phyloP scores from a whole-genome alignment of 2,329 filamentous ascomycete species.

The Sclerotiophoma versabilis region DNA sequence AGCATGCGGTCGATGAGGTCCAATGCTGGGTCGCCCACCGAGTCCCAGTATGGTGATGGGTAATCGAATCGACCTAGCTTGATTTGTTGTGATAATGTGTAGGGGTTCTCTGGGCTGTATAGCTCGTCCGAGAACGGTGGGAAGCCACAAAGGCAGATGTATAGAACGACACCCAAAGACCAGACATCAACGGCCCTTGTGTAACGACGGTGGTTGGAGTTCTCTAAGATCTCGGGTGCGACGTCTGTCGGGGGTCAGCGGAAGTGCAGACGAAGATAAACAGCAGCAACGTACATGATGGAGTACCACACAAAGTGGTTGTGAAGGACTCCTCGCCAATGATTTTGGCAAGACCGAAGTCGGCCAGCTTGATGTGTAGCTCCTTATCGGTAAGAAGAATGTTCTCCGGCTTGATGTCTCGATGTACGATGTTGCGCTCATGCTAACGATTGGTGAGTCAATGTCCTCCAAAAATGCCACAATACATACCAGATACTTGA shows the following conservation, averaged over 20 bases:
- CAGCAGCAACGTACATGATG: slow-evolving; percentile 68
- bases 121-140: slow-evolving; percentile 97
- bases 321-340: slow-evolving; percentile 99
- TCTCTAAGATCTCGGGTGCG: slow-evolving; percentile 91
- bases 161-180: slow-evolving; percentile 96
- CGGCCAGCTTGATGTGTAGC: slow-evolving; percentile 86
- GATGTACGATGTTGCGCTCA: slow-evolving; percentile 94
- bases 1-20: slow-evolving; percentile 97
- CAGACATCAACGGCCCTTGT: slow-evolving; percentile 95
- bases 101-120: slow-evolving; percentile 80
- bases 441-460: slow-evolving; percentile 66
- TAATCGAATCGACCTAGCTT: slow-evolving; percentile 90
- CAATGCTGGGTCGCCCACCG: slow-evolving; percentile 83
- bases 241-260: slow-evolving; percentile 65
- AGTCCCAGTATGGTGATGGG: slow-evolving; percentile 95
- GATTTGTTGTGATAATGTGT: slow-evolving; percentile 87
- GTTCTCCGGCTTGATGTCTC: slow-evolving; percentile 97
- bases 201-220: slow-evolving; percentile 82
- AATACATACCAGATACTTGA: slow-evolving; percentile 86
- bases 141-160: slow-evolving; percentile 96
- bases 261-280: neutral
- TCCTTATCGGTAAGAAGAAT: slow-evolving; percentile 88
- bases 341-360: slow-evolving; percentile 97
- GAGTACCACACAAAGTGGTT: slow-evolving; percentile 94
- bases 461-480: neutral